These are phyloP conservation scores for Neltuma alba DNA, from an alignment of 306 rosid genomes.

Conservation along the genomic window DNA sequence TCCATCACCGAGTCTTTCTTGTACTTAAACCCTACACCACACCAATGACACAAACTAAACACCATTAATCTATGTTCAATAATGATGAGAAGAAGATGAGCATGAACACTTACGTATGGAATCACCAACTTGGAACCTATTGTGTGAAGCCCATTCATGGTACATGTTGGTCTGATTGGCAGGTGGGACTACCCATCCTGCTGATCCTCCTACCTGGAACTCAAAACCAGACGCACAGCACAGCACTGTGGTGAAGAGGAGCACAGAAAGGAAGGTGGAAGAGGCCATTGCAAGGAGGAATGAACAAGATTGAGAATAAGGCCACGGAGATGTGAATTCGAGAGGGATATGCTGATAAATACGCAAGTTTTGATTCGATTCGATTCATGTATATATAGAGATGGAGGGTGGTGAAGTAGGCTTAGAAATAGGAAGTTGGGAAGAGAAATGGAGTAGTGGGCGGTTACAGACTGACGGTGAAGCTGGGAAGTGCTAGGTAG, in stretches of 20 bases:
- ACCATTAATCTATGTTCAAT: neutral
- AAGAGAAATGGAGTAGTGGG: constrained; percentile 17
- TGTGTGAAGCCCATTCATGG: constrained; percentile 83
- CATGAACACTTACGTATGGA: constrained; percentile 53
- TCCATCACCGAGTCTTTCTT: constrained; percentile 87
- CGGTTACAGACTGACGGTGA: neutral
- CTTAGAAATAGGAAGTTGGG: neutral
- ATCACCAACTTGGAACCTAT: constrained; percentile 73
- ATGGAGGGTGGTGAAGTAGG: neutral
- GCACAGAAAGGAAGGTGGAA: constrained; percentile 20
- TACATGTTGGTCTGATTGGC: constrained; percentile 61
- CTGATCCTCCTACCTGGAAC: constrained; percentile 74
- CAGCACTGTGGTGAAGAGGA: constrained; percentile 38
- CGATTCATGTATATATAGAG: neutral
- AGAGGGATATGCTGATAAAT: neutral
- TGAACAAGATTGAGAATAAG: neutral
- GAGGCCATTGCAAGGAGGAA: constrained; percentile 31
- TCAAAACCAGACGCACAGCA: constrained; percentile 48
- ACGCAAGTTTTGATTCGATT: neutral
- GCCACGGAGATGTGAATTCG: neutral
- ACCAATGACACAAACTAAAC: neutral
- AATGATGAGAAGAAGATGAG: neutral
- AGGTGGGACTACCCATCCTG: constrained; percentile 81
- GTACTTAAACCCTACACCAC: constrained; percentile 58
- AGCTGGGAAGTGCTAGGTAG: neutral